Evolutionary conservation across 352 stramenopile species (phyloP).

Genomic region (Saprolegnia diclina): DNA sequence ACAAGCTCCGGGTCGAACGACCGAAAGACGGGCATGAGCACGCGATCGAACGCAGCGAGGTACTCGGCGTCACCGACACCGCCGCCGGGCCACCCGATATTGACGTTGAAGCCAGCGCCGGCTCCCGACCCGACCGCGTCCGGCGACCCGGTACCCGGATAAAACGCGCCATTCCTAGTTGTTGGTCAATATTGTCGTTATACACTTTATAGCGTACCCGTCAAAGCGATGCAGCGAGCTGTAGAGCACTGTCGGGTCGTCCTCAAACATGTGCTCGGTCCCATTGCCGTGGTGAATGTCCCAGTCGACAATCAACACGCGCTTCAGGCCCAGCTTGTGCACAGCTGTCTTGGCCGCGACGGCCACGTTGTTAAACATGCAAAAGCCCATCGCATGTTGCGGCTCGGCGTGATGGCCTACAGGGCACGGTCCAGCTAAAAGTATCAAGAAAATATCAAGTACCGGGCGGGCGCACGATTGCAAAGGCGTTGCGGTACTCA

Average conservation of each 20-base stretch:
- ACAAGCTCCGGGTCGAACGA: conserved; percentile 91
- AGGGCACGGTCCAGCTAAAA: background rate
- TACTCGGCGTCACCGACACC: conserved; percentile 65
- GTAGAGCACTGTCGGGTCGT: conserved; percentile 63
- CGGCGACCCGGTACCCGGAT: conserved; percentile 51
- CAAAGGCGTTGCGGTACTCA: conserved; percentile 21
- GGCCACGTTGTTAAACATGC: conserved; percentile 84
- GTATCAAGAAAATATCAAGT: too few species aligned
- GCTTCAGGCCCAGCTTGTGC: conserved; percentile 31
- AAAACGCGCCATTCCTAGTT: conserved; percentile 57
- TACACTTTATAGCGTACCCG: background rate
- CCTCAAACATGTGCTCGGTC: conserved; percentile 71
- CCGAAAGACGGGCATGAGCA: conserved; percentile 84
- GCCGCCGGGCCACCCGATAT: conserved; percentile 46
- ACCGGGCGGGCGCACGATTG: conserved; percentile 21
- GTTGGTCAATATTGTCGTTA: conserved; percentile 27
- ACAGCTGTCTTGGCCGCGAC: conserved; percentile 53
- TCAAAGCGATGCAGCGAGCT: conserved; percentile 44
- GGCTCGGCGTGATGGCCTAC: conserved; percentile 86
- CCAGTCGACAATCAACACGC: conserved; percentile 80
- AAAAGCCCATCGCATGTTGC: conserved; percentile 68
- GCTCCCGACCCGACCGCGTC: conserved; percentile 39
- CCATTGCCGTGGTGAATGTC: conserved; percentile 90
- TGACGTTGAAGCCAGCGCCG: conserved; percentile 50
- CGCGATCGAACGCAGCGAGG: conserved; percentile 43